A percentile compares a stretch with the other conserved stretches of the same genome.
phyloP scores from a whole-genome alignment of 2,329 filamentous ascomycete genomes.

The Pyricularia grisea region DNA sequence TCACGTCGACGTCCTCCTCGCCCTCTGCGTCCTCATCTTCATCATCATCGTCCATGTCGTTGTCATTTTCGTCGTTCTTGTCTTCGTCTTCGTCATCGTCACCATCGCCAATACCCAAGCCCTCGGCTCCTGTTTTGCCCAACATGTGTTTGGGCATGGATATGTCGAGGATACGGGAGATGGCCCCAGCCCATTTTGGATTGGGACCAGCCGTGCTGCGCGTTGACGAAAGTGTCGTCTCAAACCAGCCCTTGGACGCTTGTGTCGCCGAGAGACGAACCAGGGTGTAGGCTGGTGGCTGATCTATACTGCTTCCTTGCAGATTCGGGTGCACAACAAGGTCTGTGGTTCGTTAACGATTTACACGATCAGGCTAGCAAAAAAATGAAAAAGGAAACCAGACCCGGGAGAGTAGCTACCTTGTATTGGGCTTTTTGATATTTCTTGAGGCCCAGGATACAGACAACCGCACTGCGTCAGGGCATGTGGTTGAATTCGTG shows the following conservation, averaged over 20 bases:
- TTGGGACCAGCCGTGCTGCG: slow-evolving; percentile 7
- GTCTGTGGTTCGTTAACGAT: slow-evolving; percentile 20
- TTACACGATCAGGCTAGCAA: slow-evolving; percentile 5
- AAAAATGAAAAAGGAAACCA: slow-evolving; percentile 1
- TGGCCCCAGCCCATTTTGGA: slow-evolving; percentile 38
- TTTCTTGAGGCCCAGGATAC: slow-evolving; percentile 20
- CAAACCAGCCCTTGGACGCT: slow-evolving; percentile 41
- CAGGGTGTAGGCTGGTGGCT: slow-evolving; percentile 38
- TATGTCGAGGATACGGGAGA: slow-evolving; percentile 32
- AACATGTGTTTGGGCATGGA: slow-evolving; percentile 35
- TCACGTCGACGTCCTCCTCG: slow-evolving; percentile 10
- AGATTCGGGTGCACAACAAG: slow-evolving; percentile 35
- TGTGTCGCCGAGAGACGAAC: slow-evolving; percentile 42
- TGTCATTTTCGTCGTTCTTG: slow-evolving; percentile 10
- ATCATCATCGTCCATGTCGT: slow-evolving; percentile 11
- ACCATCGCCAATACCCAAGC: slow-evolving; percentile 19
- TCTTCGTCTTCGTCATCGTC: slow-evolving; percentile 20
- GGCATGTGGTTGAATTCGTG: slow-evolving; percentile 23
- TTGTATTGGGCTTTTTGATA: slow-evolving; percentile 34
- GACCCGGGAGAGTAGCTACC: slow-evolving; percentile 20
- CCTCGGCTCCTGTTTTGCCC: slow-evolving; percentile 23
- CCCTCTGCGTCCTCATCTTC: slow-evolving; percentile 11
- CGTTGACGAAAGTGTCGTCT: slow-evolving; percentile 33
- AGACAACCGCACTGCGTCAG: slow-evolving; percentile 35
- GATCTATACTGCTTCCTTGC: slow-evolving; percentile 15